These are phyloP conservation scores for Cenchrus americanus DNA, from an alignment of 176 grass and related monocot species.

Conservation along the genomic window DNA sequence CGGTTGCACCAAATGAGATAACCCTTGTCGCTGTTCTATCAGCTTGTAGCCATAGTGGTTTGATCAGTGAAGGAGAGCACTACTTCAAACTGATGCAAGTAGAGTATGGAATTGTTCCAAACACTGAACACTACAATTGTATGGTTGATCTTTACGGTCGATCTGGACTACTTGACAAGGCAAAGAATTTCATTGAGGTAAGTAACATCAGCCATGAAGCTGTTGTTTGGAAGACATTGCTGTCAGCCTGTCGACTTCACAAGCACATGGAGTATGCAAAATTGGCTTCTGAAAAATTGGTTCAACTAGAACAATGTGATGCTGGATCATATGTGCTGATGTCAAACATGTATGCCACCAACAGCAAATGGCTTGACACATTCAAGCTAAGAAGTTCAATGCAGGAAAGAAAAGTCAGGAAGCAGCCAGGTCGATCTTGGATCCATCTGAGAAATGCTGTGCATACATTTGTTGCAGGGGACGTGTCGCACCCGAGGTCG, in stretches of 20 bases:
- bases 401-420: slow-evolving; percentile 51
- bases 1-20: slow-evolving; percentile 59
- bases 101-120: slow-evolving; percentile 58
- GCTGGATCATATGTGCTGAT: slow-evolving; percentile 65
- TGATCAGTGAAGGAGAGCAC: slow-evolving; percentile 47
- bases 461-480: slow-evolving; percentile 51
- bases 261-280: slow-evolving; percentile 54
- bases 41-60: slow-evolving; percentile 59
- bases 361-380: slow-evolving; percentile 61
- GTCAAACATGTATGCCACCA: slow-evolving; percentile 66
- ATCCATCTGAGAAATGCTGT: slow-evolving; percentile 57
- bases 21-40: slow-evolving; percentile 53
- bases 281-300: slow-evolving; percentile 55
- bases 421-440: slow-evolving; percentile 64
- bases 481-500: slow-evolving; percentile 44
- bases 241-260: slow-evolving; percentile 67
- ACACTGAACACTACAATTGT: slow-evolving; percentile 63
- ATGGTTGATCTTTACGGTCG: slow-evolving; percentile 76
- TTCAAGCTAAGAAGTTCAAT: slow-evolving; percentile 62
- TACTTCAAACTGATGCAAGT: slow-evolving; percentile 61
- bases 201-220: slow-evolving; percentile 54
- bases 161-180: slow-evolving; percentile 56
- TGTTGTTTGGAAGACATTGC: slow-evolving; percentile 65
- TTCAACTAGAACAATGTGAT: slow-evolving; percentile 60
- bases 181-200: slow-evolving; percentile 57